These are phyloP conservation scores for Lactarius hengduanensis DNA, from an alignment of 768 basidiomycete genomes.

Conservation along the genomic window DNA sequence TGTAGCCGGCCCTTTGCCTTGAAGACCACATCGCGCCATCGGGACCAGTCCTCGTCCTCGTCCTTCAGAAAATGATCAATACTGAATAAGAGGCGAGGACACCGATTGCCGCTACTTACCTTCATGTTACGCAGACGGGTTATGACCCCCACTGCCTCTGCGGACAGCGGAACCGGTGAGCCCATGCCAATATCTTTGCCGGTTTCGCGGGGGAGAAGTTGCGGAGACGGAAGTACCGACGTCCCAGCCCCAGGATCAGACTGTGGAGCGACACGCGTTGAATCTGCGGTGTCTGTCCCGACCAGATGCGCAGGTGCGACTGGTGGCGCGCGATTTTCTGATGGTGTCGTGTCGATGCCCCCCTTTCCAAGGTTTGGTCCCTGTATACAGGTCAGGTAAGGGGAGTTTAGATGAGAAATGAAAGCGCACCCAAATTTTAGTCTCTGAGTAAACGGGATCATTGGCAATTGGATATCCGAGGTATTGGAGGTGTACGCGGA, in stretches of 20 bases:
- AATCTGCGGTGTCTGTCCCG: slow-evolving; percentile 33
- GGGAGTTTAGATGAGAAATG: not conserved
- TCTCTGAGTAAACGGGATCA: slow-evolving; percentile 88
- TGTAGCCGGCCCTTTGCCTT: slow-evolving; percentile 62
- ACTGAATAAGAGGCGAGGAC: slow-evolving; percentile 9
- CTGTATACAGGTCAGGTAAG: slow-evolving; percentile 38
- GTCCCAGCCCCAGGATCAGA: not conserved
- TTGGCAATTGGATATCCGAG: slow-evolving; percentile 94
- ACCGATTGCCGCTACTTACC: slow-evolving; percentile 40
- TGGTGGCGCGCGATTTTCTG: slow-evolving; percentile 62
- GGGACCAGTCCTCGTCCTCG: slow-evolving; percentile 84
- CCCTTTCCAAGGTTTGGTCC: slow-evolving; percentile 72
- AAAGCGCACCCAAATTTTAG: slow-evolving; percentile 66
- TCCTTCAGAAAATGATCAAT: slow-evolving; percentile 49
- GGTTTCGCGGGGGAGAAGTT: slow-evolving; percentile 76
- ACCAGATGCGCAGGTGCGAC: slow-evolving; percentile 45
- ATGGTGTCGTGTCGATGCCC: slow-evolving; percentile 76
- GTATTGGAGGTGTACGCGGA: slow-evolving; percentile 94
- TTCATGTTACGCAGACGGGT: slow-evolving; percentile 79
- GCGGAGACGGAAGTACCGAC: slow-evolving; percentile 29
- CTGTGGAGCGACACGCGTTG: not conserved
- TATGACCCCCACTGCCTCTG: slow-evolving; percentile 76
- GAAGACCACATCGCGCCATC: slow-evolving; percentile 85
- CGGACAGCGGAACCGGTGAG: slow-evolving; percentile 76
- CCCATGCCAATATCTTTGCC: slow-evolving; percentile 87